Base-by-base conservation (phyloP, 2,329 filamentous ascomycete genomes). In the Clonostachys solani region DNA sequence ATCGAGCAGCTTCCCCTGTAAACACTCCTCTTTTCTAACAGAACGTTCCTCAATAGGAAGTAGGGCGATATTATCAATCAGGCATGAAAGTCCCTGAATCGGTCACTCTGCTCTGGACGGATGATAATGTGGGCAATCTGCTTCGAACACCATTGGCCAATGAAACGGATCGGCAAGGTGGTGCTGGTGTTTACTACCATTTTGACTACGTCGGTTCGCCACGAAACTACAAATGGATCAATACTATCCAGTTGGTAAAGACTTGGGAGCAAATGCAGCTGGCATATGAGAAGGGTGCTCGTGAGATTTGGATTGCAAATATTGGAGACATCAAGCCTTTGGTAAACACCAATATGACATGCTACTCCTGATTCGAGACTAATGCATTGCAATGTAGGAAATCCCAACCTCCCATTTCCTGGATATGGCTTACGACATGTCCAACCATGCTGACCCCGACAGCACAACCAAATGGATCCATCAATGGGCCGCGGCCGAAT, bases 51-150 rank as follows among this genome's bases (percentile, higher is more conserved):
- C 16, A 6, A 15, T 29, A 34, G 59, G 85, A 89, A 59, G 84
- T 89, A 3, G 83, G 85, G 63, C 77, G 78, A 7, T 88, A 89
- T 60, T 80, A 84, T 49, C 79, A 84, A 48, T 71, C 78, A 15
- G 84, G 84, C 2, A 73, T 51, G 13, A 40, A 47, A 17, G 68
- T 73, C 3, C 82, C 84, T 0, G 83, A 87, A 36, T 77, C 86
- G 56, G 77, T 88, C 29, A 87, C 81, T 2, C 68, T 88, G 19
- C 70, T 87, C 5, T 87, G 83, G 77, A 74, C 82, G 0, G 84
- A 87, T 58, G 84, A 88, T 63, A 87, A 86, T 63, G 85, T 74
- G 71, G 83, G 83, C 12, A 83, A 86, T 60, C 74, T 84, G 23
- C 73, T 82, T 29, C 71, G 84, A 18, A 66, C 87, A 33, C 84